Evolutionary conservation across 2,329 filamentous ascomycete genomes (phyloP).

Genomic region (Leptographium flavum): DNA sequence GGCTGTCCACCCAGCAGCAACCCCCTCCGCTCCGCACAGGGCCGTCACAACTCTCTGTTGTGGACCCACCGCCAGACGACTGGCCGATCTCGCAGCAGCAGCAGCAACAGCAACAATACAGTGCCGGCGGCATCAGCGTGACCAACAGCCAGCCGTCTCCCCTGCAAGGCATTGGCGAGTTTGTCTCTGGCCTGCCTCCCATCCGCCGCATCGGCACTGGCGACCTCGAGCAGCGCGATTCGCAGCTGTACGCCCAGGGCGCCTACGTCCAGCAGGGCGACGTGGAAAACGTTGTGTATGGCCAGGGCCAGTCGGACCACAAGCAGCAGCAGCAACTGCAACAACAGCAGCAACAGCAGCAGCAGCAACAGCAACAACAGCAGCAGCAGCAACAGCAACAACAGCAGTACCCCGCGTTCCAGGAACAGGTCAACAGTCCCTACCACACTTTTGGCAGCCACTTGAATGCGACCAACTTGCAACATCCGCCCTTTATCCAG

Average conservation of each 20-base stretch:
- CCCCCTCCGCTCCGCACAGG: conserved; percentile 26
- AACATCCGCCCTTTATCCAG: conserved; percentile 18
- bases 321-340: conserved; percentile 13
- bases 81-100: conserved; percentile 16
- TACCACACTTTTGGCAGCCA: conserved; percentile 21
- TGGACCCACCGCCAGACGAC: conserved; percentile 17
- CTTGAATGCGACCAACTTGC: conserved; percentile 12
- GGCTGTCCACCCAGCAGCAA: conserved; percentile 30
- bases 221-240: conserved; percentile 20
- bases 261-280: conserved; percentile 17
- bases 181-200: conserved; percentile 17
- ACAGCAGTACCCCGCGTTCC: conserved; percentile 18
- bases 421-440: conserved; percentile 13
- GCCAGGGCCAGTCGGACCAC: not conserved
- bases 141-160: conserved; percentile 25
- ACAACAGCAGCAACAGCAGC: conserved; percentile 21
- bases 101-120: conserved; percentile 1
- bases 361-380: conserved; percentile 9
- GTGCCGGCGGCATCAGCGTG: not conserved
- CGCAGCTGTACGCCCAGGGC: conserved; percentile 31
- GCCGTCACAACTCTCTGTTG: conserved; percentile 24
- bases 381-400: conserved; percentile 19
- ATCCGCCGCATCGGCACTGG: conserved; percentile 33
- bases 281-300: conserved; percentile 15
- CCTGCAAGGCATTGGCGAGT: conserved; percentile 27